Base-by-base conservation (phyloP, 345 rosid genomes). In the Mallotus nudiflorus region DNA sequence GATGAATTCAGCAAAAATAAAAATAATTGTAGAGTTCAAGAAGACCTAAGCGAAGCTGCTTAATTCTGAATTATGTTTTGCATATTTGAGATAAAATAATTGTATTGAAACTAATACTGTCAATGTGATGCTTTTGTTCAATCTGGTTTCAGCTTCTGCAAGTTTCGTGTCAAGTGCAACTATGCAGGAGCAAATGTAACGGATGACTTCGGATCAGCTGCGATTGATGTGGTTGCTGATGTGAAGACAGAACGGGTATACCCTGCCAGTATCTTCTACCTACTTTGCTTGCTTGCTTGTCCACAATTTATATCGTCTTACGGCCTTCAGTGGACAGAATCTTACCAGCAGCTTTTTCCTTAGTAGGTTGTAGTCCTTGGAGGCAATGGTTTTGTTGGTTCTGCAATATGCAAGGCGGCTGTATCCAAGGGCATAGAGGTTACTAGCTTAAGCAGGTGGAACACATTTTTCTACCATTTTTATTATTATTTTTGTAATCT, bases 401-500 rank as follows among this genome's bases (percentile, higher is more conserved):
- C 98, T 70, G 91, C 98, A 65, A 85, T 94, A 40, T 94, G 97
- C 76, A 94, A 90, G 86, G 93, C 93, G 71, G 93, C 97, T 57
- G 89, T 91, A 59, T 86, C 87, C 67, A 85, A 84, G 57, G 95
- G 96, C 71, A 82, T 94, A 20, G 98, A 94, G 74, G 92, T 87
- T 68, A 69, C 82, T n/a, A 94, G 97, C 83, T 79, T 94, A 6
- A 91, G 83, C 97, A 94, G 98, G 98, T 94, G 29, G 8, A 35
- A 60, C 39, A 59, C 61, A 20, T 50, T 10, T 28, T 67, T 69
- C 51, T 73, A 44, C 57, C 39, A 7, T 75, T 46, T 51, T 46
- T 70, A 12, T 68, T 75, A 14, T 27, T 39, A 20, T 40, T 11
- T 29, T 19, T 18, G 19, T 68, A 56, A 44, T 14, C 19, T 50